Base-by-base conservation (phyloP, 345 rosid species). In the Cardamine chenopodiifolia region DNA sequence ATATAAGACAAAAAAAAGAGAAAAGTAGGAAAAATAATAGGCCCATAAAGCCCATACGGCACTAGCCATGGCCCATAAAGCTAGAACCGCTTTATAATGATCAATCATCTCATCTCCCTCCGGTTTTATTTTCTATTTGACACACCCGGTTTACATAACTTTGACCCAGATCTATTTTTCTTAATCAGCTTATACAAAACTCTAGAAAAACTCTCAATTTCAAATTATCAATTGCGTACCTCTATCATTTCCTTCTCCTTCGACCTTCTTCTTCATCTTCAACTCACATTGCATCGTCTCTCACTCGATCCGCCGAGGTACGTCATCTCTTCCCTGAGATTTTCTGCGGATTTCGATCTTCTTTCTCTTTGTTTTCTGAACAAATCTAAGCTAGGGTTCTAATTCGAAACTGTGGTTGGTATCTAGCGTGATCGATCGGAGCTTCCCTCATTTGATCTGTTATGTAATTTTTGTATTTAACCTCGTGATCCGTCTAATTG, bases 361-460 rank as follows among this genome's bases (percentile, higher is more conserved):
- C 3, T 50, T 7, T 29, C 15, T 35, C 69, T 53, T 50, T 26
- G 29, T 39, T 50, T 35, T 19, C 11, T 67, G 26, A 32, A 35
- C 44, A 31, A 68, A 42, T 52, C 40, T 68, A 50, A 26, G 70
- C 54, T 76, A 76, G 70, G 79, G 40, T 32, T 69, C 26, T 17
- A 6, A 44, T 2, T 57, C 37, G 56, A 62, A 13, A 22, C 2
- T 62, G 62, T 63, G 61, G 8, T 61, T 61, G 11, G 8, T 22
- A 8, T 22, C 3, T 2, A 18, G 29, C 15, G 58, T 73, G 20
- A 60, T 60, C 17, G 31, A 68, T 75, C 55, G 32, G 20, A 35
- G 29, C 39, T 49, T 71, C 40, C 40, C 22, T 52, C 52, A 45
- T 68, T 42, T 42, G 79, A 61, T 67, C 47, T 68, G 37, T 34